These are phyloP conservation scores for Hericium coralloides DNA, from an alignment of 768 basidiomycete species.

Conservation along the genomic window DNA sequence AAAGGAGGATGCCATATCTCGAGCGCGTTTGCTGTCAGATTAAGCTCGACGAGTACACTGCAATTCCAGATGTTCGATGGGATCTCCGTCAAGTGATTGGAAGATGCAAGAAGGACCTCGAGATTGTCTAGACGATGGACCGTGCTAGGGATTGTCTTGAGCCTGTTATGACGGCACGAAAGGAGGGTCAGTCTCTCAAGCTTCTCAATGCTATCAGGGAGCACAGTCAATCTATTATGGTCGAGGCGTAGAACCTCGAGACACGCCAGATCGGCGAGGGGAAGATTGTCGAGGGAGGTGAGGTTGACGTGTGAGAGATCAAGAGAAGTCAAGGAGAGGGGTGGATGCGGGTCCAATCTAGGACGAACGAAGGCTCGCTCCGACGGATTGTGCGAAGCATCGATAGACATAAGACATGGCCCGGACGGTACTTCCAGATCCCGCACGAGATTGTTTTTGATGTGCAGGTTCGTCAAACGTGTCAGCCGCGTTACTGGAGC, in stretches of 20 bases:
- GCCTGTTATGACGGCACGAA: constrained; percentile 83
- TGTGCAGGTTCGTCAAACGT: constrained; percentile 52
- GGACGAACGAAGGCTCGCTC: constrained; percentile 36
- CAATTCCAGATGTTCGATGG: constrained; percentile 85
- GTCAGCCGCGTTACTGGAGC: constrained; percentile 60
- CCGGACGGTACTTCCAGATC: constrained; percentile 74
- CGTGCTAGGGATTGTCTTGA: constrained; percentile 63
- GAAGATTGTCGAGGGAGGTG: constrained; percentile 67
- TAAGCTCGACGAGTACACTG: constrained; percentile 58
- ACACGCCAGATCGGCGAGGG: constrained; percentile 62
- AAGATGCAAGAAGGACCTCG: constrained; percentile 75
- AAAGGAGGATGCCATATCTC: constrained; percentile 63
- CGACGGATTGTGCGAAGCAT: constrained; percentile 77
- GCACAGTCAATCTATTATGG: constrained; percentile 75
- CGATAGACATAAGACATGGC: constrained; percentile 51
- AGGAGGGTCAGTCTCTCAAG: constrained; percentile 62
- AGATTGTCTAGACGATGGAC: constrained; percentile 73
- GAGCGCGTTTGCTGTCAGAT: constrained; percentile 84
- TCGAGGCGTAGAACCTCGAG: constrained; percentile 69
- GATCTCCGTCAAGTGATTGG: constrained; percentile 76
- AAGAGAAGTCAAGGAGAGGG: constrained; percentile 60
- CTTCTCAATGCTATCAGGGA: constrained; percentile 78
- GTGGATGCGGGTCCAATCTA: constrained; percentile 11
- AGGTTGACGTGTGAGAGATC: constrained; percentile 87
- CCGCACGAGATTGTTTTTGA: constrained; percentile 79